Evolutionary conservation across 495 filamentous ascomycete genomes (phyloP).

Genomic region (Talaromyces ruber): DNA sequence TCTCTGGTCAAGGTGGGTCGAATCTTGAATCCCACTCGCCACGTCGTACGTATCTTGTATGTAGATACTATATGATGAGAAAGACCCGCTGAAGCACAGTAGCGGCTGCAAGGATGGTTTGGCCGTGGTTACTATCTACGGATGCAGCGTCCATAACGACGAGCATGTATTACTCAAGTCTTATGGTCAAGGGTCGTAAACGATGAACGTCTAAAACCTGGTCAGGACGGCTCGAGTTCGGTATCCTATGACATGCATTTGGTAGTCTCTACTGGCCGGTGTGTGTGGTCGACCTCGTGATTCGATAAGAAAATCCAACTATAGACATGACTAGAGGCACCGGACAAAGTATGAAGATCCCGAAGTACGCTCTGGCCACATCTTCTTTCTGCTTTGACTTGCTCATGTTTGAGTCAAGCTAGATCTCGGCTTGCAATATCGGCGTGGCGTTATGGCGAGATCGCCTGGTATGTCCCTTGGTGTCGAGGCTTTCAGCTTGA

Average conservation of each 20-base stretch:
- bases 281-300: neutral
- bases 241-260: neutral
- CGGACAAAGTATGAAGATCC: neutral
- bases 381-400: slow-evolving; percentile 1
- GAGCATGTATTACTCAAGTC: neutral
- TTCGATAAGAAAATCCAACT: neutral
- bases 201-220: neutral
- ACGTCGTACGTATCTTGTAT: neutral
- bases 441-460: neutral
- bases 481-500: neutral
- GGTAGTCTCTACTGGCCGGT: neutral
- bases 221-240: neutral
- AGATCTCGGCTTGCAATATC: neutral
- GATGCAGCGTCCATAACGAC: neutral
- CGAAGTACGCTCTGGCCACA: slow-evolving; percentile 2
- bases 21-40: neutral
- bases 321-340: neutral
- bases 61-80: neutral
- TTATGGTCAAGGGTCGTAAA: neutral
- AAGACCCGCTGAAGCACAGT: neutral
- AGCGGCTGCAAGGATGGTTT: neutral
- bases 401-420: neutral
- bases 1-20: neutral
- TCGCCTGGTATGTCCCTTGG: neutral
- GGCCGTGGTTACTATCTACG: neutral